These are phyloP conservation scores for Aspergillus uvarum DNA, from an alignment of 2,329 filamentous ascomycete genomes.

Conservation along the genomic window DNA sequence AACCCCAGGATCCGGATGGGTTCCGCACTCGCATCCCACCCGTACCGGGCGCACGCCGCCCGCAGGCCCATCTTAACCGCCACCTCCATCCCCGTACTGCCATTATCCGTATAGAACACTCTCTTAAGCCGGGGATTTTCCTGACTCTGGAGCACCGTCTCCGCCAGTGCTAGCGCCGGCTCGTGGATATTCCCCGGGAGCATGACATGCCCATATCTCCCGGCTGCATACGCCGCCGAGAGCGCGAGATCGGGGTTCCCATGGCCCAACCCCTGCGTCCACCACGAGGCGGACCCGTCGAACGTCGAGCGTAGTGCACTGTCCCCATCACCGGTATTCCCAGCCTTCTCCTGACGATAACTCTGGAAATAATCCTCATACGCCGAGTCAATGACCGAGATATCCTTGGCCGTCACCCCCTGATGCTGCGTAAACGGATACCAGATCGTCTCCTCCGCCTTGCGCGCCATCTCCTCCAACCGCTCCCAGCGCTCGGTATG, in stretches of 20 bases:
- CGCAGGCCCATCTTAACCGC: constrained; percentile 82
- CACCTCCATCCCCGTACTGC: constrained; percentile 80
- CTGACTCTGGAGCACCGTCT: constrained; percentile 60
- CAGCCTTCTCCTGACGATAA: constrained; percentile 29
- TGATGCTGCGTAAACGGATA: constrained; percentile 85
- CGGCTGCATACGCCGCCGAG: constrained; percentile 76
- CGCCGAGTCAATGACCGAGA: constrained; percentile 77
- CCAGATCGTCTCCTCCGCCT: constrained; percentile 70
- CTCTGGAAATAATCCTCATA: constrained; percentile 77
- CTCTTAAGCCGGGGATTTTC: constrained; percentile 65
- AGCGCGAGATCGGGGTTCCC: constrained; percentile 70
- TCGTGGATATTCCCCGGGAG: constrained; percentile 79
- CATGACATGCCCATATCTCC: constrained; percentile 85
- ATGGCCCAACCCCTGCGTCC: constrained; percentile 85
- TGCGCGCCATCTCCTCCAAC: constrained; percentile 60
- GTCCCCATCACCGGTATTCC: constrained; percentile 27
- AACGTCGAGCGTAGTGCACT: constrained; percentile 62
- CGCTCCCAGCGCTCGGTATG: constrained; percentile 59
- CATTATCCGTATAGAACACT: constrained; percentile 81
- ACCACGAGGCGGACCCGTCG: constrained; percentile 85
- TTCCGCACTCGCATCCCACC: constrained; percentile 59
- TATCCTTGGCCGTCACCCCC: constrained; percentile 59
- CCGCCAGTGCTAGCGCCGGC: constrained; percentile 69
- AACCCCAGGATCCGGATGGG: constrained; percentile 69
- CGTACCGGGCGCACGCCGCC: constrained; percentile 65